A percentile compares a stretch with the other conserved stretches of the same genome.
phyloP scores from a whole-genome alignment of 352 stramenopile genomes.

The Halophytophthora polymorphica region DNA sequence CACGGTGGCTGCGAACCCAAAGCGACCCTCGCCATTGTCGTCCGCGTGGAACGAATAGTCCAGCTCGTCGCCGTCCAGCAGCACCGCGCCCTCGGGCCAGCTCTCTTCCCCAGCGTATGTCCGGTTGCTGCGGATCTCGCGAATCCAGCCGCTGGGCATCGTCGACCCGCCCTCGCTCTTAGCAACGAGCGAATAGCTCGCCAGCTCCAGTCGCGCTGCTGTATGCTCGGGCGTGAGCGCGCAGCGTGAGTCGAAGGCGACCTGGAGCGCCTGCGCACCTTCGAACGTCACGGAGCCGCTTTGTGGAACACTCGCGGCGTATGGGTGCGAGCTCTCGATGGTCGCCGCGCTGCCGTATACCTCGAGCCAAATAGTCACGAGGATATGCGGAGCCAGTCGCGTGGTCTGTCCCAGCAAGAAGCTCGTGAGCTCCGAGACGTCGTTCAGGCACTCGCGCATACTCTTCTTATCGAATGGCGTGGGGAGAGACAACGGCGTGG shows the following conservation, averaged over 20 bases:
- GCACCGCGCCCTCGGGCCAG: slow-evolving; percentile 52
- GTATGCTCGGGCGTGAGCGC: slow-evolving; percentile 26
- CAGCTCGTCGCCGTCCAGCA: slow-evolving; percentile 57
- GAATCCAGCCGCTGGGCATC: not conserved
- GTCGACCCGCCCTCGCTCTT: slow-evolving; percentile 4
- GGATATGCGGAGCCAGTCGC: slow-evolving; percentile 45
- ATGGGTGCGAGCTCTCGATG: slow-evolving; percentile 70
- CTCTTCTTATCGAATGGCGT: slow-evolving; percentile 38
- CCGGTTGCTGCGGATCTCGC: slow-evolving; percentile 20
- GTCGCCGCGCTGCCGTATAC: slow-evolving; percentile 60
- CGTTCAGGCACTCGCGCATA: slow-evolving; percentile 42
- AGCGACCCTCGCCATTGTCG: slow-evolving; percentile 55
- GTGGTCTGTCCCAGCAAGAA: slow-evolving; percentile 61
- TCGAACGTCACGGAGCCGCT: slow-evolving; percentile 46
- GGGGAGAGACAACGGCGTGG: slow-evolving; percentile 34
- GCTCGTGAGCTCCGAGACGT: slow-evolving; percentile 44
- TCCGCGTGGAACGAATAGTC: slow-evolving; percentile 57
- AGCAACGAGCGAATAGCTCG: slow-evolving; percentile 22
- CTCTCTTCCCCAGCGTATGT: slow-evolving; percentile 37
- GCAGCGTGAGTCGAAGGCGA: slow-evolving; percentile 71
- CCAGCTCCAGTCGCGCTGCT: slow-evolving; percentile 18
- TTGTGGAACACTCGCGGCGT: slow-evolving; percentile 23
- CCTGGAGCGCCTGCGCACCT: slow-evolving; percentile 46
- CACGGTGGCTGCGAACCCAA: slow-evolving; percentile 58
- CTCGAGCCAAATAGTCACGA: slow-evolving; percentile 75